Percentiles rank a stretch among this genome's conserved stretches.
phyloP scores from a whole-genome alignment of 23 red algal species.

The Gracilariopsis chorda region DNA sequence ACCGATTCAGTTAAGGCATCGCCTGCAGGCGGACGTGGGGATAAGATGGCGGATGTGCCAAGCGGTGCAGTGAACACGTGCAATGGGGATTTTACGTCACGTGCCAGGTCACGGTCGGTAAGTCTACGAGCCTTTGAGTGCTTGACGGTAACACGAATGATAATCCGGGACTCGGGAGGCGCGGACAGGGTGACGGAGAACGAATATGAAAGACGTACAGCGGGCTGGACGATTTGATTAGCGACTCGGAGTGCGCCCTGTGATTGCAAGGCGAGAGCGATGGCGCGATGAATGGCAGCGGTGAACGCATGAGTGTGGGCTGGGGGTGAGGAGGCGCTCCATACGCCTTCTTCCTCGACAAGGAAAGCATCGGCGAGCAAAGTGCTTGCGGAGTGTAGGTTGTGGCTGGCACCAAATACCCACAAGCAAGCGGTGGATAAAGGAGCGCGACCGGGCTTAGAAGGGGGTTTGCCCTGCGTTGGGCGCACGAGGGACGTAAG shows the following conservation, averaged over 20 bases:
- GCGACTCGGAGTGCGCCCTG: conserved; percentile 16
- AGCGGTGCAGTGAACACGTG: conserved; percentile 43
- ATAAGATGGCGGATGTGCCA: not conserved
- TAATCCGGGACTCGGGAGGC: not conserved
- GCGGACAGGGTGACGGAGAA: conserved; percentile 23
- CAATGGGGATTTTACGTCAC: not conserved
- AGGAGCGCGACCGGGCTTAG: not conserved
- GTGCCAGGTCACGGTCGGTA: conserved; percentile 9
- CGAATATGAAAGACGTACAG: conserved; percentile 12
- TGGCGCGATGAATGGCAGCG: conserved; percentile 45
- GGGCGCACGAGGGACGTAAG: conserved; percentile 32
- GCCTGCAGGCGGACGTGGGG: conserved; percentile 20
- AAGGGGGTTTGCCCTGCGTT: not conserved
- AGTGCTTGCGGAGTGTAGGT: not conserved
- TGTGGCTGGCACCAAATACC: conserved; percentile 32
- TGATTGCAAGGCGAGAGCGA: conserved; percentile 28
- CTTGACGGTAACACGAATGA: not conserved
- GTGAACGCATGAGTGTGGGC: conserved; percentile 13
- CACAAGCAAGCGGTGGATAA: conserved; percentile 1
- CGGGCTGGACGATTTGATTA: conserved; percentile 27
- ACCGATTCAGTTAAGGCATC: conserved; percentile 58
- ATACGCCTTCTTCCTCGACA: not conserved
- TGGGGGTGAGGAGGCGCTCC: conserved; percentile 23
- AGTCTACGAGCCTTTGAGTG: conserved; percentile 10
- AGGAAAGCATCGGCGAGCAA: conserved; percentile 38